Percentiles rank a stretch among this genome's conserved stretches.
Conservation (phyloP, 495 filamentous ascomycete genomes). For the Xylaria bambusicola region DNA sequence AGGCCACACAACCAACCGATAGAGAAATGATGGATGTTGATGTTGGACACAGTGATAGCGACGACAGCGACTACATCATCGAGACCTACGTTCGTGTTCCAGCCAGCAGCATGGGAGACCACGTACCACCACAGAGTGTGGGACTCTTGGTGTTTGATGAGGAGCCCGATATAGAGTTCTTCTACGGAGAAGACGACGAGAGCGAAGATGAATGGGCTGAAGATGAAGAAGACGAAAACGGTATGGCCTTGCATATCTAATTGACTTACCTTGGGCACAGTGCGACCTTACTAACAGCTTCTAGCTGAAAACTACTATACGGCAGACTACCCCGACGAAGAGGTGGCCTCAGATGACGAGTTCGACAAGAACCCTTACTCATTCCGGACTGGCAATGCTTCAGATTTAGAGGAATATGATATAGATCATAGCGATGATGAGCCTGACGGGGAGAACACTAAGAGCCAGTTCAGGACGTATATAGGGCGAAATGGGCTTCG, state of each 20-base stretch:
- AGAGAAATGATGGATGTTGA: slow-evolving; percentile 32
- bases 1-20: slow-evolving; percentile 22
- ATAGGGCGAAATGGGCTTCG: slow-evolving; percentile 25
- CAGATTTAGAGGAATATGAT: slow-evolving; percentile 49
- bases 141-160: slow-evolving; percentile 55
- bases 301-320: slow-evolving; percentile 58
- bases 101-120: slow-evolving; percentile 42
- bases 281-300: slow-evolving; percentile 13
- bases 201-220: slow-evolving; percentile 50
- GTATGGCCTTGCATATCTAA: slow-evolving; percentile 31
- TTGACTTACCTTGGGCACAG: neutral
- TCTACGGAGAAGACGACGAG: slow-evolving; percentile 49
- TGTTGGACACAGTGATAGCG: slow-evolving; percentile 36
- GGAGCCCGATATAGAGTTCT: slow-evolving; percentile 54
- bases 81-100: slow-evolving; percentile 58
- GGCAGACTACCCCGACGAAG: slow-evolving; percentile 59
- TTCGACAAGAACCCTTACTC: slow-evolving; percentile 47
- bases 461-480: slow-evolving; percentile 25
- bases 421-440: slow-evolving; percentile 25
- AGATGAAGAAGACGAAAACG: slow-evolving; percentile 60
- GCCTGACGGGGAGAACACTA: slow-evolving; percentile 24
- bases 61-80: slow-evolving; percentile 53
- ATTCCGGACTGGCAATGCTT: slow-evolving; percentile 46
- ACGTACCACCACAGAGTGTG: slow-evolving; percentile 41
- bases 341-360: slow-evolving; percentile 57